These are phyloP conservation scores for Tulasnella calospora DNA, from an alignment of 768 basidiomycete species.

Conservation along the genomic window DNA sequence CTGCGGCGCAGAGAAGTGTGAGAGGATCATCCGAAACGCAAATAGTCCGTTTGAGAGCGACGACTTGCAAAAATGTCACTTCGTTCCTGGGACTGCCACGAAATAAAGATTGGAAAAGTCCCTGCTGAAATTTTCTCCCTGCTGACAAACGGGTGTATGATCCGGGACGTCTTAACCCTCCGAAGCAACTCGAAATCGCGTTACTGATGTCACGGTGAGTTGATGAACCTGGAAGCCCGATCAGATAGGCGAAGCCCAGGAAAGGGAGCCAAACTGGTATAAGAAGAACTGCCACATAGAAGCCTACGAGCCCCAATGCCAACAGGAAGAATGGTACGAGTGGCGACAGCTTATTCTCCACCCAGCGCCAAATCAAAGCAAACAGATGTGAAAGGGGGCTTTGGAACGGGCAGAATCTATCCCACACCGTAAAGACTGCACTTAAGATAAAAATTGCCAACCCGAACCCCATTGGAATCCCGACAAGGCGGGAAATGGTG, in stretches of 20 bases:
- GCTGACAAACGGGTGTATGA: too few relatives aligned
- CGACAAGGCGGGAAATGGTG: not conserved
- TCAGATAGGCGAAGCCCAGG: not conserved
- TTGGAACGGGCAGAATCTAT: not conserved
- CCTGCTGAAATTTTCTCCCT: too few relatives aligned
- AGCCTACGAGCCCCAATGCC: not conserved
- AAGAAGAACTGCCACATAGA: not conserved
- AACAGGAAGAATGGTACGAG: not conserved
- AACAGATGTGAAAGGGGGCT: not conserved
- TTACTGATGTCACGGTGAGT: not conserved
- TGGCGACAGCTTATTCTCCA: not conserved
- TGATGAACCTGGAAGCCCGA: not conserved
- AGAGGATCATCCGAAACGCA: not conserved
- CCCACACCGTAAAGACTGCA: not conserved
- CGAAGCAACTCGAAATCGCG: not conserved
- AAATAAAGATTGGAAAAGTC: too few relatives aligned
- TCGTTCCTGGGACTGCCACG: too few relatives aligned
- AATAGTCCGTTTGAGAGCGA: not conserved
- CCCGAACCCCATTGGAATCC: not conserved
- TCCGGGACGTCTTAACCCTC: not conserved
- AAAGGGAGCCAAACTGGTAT: not conserved
- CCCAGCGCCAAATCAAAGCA: too few relatives aligned
- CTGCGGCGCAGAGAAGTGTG: not conserved
- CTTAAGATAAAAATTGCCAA: not conserved
- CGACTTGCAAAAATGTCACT: not conserved